These are phyloP conservation scores for Salix dunnii DNA, from an alignment of 345 rosid genomes.

Conservation along the genomic window DNA sequence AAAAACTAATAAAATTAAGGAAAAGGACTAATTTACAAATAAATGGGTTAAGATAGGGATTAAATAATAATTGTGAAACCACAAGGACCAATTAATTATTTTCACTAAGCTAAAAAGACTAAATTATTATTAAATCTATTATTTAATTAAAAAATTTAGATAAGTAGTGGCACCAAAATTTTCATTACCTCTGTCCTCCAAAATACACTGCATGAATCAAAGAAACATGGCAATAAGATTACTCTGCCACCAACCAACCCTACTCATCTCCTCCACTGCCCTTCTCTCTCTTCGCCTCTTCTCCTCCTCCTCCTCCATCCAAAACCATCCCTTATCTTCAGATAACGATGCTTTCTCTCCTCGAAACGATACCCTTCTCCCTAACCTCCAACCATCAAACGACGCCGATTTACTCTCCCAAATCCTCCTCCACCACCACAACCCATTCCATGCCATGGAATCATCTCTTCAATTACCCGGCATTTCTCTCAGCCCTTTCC, in stretches of 20 bases:
- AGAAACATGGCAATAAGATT: background rate
- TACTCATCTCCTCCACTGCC: background rate
- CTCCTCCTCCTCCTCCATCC: slow-evolving; percentile 27
- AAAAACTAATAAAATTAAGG: too few species aligned
- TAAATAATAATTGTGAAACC: too few species aligned
- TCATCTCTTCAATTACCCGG: slow-evolving; percentile 79
- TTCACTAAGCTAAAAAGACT: too few species aligned
- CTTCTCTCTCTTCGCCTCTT: slow-evolving; percentile 14
- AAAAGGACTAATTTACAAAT: too few species aligned
- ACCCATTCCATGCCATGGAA: slow-evolving; percentile 81
- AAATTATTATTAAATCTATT: too few species aligned
- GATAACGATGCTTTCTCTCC: background rate
- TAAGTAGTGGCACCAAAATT: too few species aligned
- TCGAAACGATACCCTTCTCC: slow-evolving; percentile 22
- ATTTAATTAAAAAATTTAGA: too few species aligned
- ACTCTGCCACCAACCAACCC: background rate
- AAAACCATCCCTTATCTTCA: too few species aligned
- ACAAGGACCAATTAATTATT: too few species aligned
- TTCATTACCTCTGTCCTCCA: too few species aligned
- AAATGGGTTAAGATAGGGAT: too few species aligned
- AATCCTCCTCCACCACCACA: slow-evolving; percentile 66
- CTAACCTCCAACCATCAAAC: slow-evolving; percentile 46
- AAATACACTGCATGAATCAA: too few species aligned
- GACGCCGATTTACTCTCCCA: slow-evolving; percentile 72
- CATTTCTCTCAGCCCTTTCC: slow-evolving; percentile 49